These are phyloP conservation scores for Myriosclerotinia duriaeana DNA, from an alignment of 2,329 filamentous ascomycete genomes.

Conservation along the genomic window DNA sequence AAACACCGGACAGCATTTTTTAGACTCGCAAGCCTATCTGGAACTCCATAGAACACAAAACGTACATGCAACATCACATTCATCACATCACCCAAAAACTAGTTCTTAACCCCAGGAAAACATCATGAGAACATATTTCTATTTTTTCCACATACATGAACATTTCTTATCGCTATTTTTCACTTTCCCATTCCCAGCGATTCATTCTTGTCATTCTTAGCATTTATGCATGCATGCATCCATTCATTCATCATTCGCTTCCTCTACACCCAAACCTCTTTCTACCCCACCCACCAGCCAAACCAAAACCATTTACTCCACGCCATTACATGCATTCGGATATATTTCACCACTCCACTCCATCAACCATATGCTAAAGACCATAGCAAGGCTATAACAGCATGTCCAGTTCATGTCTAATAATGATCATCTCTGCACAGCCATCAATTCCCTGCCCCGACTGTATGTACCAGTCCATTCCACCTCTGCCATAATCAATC, in stretches of 20 bases:
- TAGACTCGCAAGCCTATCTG: no score
- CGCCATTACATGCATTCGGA: conserved; percentile 4
- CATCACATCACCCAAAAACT: not conserved
- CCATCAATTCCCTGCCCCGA: not conserved
- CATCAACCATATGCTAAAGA: conserved; percentile 14
- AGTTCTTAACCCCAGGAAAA: not conserved
- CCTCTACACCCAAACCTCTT: not conserved
- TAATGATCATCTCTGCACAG: not conserved
- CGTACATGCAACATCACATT: not conserved
- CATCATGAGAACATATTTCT: not conserved
- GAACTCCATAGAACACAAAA: no score
- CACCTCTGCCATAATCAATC: not conserved
- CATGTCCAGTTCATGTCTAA: conserved; percentile 17
- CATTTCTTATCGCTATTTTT: not conserved
- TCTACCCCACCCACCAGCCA: not conserved
- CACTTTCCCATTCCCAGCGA: not conserved
- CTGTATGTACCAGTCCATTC: not conserved
- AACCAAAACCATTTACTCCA: conserved; percentile 2
- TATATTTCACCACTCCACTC: not conserved
- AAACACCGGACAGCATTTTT: no score
- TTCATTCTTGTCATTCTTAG: not conserved
- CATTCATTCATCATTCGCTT: not conserved
- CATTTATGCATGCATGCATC: conserved; percentile 13
- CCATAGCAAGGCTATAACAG: conserved; percentile 3
- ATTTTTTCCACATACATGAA: not conserved